Percentiles rank a stretch among this genome's conserved stretches.
These are phyloP conservation scores for Neopestalotiopsis sp. DNA, from an alignment of 2,329 filamentous ascomycete species.

Conservation along the genomic window DNA sequence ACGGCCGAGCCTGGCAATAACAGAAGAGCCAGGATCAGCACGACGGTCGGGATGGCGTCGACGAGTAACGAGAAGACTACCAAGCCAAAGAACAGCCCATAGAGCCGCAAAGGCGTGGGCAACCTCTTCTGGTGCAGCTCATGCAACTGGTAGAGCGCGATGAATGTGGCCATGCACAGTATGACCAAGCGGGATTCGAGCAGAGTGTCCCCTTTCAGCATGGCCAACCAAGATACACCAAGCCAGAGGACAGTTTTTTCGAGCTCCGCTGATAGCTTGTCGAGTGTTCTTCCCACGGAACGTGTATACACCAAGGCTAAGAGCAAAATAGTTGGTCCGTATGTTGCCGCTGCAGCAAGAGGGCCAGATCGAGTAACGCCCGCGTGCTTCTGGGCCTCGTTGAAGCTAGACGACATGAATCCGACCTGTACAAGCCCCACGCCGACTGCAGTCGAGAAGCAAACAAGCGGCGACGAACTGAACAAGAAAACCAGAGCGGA, in stretches of 20 bases:
- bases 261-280: constrained; percentile 64
- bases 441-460: neutral
- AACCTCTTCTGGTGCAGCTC: neutral
- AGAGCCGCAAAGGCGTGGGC: constrained; percentile 62
- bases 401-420: neutral
- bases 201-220: constrained; percentile 75
- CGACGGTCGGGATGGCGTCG: constrained; percentile 70
- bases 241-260: constrained; percentile 76
- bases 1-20: constrained; percentile 74
- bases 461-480: neutral
- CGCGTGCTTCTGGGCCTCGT: too few relatives aligned
- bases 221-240: constrained; percentile 72
- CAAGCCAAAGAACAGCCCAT: constrained; percentile 61
- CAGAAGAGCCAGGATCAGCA: constrained; percentile 75
- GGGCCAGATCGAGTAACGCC: too few relatives aligned
- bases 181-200: constrained; percentile 49
- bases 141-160: constrained; percentile 5
- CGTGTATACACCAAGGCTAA: constrained; percentile 72
- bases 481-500: constrained; percentile 15
- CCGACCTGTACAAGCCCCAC: constrained; percentile 10
- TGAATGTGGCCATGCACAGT: constrained; percentile 28
- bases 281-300: constrained; percentile 59
- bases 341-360: constrained; percentile 41
- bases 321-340: constrained; percentile 72
- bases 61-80: constrained; percentile 56